Base-by-base conservation (phyloP, 83 land plant species). In the Larix sibirica region DNA sequence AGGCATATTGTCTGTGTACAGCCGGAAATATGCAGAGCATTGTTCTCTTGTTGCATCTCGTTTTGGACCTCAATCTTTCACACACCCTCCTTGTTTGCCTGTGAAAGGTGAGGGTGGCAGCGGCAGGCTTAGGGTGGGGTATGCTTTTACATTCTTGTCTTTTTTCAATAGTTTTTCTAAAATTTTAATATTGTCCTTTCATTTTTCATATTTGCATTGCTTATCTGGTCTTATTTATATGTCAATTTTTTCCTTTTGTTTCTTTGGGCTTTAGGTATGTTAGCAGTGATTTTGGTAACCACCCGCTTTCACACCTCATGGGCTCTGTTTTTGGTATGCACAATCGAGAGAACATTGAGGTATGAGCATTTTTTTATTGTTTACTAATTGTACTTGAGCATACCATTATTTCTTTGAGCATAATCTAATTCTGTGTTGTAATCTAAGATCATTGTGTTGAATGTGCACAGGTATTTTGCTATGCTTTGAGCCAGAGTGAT, bases 241-340 rank as follows among this genome's bases (percentile, higher is more conserved):
- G 80, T 7, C 21, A 79, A 60, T 64, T 47, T 3, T 56, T 24
- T 61, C 26, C 1, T 75, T 28, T 60, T 69, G 47, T 16, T 28
- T 9, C 62, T 74, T 77, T 56, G 60, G 40, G 65, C 24, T 79
- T 66, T 89, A 97, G 98, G 54, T 97, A 97, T 88, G 93, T 98
- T 69, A 98, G 99, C 92, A 98, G 99, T 88, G 99, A 98, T 83
- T 98, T 98, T 86, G 99, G 96, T 60, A 98, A 98, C 80, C 99
- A 98, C 83, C 99, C 99, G 1, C 85, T 98, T 23, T 96, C 99
- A 26, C 99, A 98, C 79, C 94, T 98, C 13, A 96, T 98, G 99
- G 99, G 99, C 13, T 98, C 99, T 66, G 95, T 98, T 26, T 98
- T 98, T 88, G 98, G 99, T 80, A 91, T 98, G 96, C 99, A 98